A percentile compares a stretch with the other conserved stretches of the same genome.
phyloP scores from a whole-genome alignment of 306 rosid genomes.

The Cucumis melo region DNA sequence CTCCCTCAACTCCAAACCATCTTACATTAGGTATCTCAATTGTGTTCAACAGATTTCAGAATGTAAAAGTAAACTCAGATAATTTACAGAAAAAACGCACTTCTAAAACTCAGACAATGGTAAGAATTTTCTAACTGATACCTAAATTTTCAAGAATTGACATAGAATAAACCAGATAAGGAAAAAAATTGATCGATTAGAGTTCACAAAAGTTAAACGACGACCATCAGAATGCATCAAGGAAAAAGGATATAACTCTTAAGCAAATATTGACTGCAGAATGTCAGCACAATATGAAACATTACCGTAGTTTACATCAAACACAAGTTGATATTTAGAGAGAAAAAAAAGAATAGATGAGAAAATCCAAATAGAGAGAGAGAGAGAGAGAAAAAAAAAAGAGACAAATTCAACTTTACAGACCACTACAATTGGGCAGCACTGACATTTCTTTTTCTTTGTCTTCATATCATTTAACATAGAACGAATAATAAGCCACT shows the following conservation, averaged over 20 bases:
- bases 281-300: background rate
- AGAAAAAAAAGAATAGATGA: background rate
- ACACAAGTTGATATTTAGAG: background rate
- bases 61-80: background rate
- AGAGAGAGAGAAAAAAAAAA: background rate
- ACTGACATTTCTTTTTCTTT: no score
- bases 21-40: slow-evolving; percentile 86
- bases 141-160: no score
- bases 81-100: no score
- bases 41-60: slow-evolving; percentile 25
- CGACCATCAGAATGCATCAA: background rate
- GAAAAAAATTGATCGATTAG: background rate
- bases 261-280: background rate
- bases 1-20: slow-evolving; percentile 99
- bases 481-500: no score
- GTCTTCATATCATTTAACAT: no score
- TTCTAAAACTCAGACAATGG: no score
- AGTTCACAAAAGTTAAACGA: no score
- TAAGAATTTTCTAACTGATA: no score
- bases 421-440: slow-evolving; percentile 6
- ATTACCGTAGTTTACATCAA: background rate
- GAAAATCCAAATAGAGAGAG: slow-evolving; percentile 1
- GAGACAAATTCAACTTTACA: slow-evolving; percentile 2
- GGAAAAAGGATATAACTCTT: background rate
- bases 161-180: no score